phyloP scores from a whole-genome alignment of 2,329 filamentous ascomycete species.

The Microdochium trichocladiopsis region DNA sequence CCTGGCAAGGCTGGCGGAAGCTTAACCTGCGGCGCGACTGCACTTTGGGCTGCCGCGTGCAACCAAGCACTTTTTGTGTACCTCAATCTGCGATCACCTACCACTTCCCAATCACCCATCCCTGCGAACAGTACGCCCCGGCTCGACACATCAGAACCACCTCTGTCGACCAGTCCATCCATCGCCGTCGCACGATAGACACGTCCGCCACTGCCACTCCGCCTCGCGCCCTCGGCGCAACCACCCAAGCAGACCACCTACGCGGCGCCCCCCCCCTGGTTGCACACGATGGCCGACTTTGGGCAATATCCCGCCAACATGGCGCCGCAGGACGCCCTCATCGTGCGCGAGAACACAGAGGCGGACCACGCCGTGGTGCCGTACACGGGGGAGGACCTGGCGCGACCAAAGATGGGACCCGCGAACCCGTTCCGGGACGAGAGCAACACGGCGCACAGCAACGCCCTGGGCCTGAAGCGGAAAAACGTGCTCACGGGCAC shows the following conservation, averaged over 20 bases:
- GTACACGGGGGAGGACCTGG: slow-evolving; percentile 67
- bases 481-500: slow-evolving; percentile 81
- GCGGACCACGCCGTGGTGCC: slow-evolving; percentile 54
- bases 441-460: slow-evolving; percentile 16
- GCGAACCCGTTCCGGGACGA: slow-evolving; percentile 68
- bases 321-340: slow-evolving; percentile 55
- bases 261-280: slow-evolving; percentile 1
- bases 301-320: slow-evolving; percentile 60
- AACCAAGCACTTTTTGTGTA: neutral
- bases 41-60: neutral
- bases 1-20: neutral
- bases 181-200: too few relatives aligned
- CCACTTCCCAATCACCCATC: neutral
- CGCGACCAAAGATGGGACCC: slow-evolving; percentile 59
- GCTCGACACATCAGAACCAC: neutral
- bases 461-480: slow-evolving; percentile 46
- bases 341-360: slow-evolving; percentile 47
- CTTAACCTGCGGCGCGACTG: neutral
- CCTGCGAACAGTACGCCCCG: neutral
- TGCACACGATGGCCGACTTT: slow-evolving; percentile 48
- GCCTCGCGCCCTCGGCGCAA: neutral
- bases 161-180: too few relatives aligned
- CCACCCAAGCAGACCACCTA: neutral
- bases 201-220: neutral
- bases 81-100: neutral